Percentiles rank a stretch among this genome's conserved stretches.
phyloP scores from a whole-genome alignment of 306 rosid species.

The Cucumis sativus region DNA sequence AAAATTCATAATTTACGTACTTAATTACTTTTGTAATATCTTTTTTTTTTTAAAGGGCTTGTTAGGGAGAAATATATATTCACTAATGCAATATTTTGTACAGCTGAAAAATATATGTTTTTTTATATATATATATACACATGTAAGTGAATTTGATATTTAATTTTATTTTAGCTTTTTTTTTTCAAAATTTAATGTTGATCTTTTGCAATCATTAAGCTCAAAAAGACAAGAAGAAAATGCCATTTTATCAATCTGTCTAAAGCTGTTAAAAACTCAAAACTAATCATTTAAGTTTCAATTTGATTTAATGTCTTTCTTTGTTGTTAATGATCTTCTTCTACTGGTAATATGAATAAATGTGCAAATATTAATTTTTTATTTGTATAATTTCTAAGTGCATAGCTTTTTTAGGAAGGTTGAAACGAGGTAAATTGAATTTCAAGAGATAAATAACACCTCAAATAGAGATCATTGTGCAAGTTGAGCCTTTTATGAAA shows the following conservation, averaged over 20 bases:
- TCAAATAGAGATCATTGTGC: neutral
- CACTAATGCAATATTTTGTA: constrained; percentile 1
- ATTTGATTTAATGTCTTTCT: neutral
- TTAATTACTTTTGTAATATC: neutral
- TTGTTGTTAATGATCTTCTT: neutral
- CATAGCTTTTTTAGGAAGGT: neutral
- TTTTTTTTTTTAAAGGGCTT: neutral
- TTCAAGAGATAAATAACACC: neutral
- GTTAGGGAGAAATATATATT: neutral
- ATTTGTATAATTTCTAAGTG: neutral
- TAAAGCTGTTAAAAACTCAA: neutral
- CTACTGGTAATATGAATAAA: neutral
- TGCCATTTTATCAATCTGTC: neutral
- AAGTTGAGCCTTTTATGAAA: neutral
- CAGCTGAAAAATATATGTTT: neutral
- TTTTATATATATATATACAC: neutral
- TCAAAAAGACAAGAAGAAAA: neutral
- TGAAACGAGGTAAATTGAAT: neutral
- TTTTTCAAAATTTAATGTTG: neutral
- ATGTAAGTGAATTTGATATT: neutral
- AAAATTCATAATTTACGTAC: neutral
- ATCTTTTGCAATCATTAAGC: neutral
- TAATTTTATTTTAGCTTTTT: no score
- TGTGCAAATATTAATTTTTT: neutral
- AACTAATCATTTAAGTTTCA: neutral